These are phyloP conservation scores for Gaultheria prostrata DNA, from an alignment of 148 eudicot species.

Conservation along the genomic window DNA sequence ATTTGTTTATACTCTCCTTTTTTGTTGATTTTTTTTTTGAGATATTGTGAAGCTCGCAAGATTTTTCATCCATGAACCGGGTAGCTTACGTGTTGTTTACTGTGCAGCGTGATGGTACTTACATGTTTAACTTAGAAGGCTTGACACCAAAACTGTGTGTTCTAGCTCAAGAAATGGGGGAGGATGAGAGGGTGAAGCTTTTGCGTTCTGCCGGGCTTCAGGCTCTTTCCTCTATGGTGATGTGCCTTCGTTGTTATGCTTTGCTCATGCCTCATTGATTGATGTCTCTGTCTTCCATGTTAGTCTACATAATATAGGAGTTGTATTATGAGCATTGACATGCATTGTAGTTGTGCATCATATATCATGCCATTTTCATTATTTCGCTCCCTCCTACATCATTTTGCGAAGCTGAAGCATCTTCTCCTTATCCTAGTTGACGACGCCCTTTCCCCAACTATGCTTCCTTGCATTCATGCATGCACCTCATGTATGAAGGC, in stretches of 20 bases:
- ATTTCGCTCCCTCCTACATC: not conserved
- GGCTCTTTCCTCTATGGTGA: constrained; percentile 78
- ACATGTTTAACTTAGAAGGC: constrained; percentile 71
- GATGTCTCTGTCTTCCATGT: not conserved
- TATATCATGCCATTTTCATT: not conserved
- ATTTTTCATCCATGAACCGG: not conserved
- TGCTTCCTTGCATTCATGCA: not conserved
- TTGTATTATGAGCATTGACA: not conserved
- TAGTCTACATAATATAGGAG: not conserved
- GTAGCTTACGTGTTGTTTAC: constrained; percentile 2
- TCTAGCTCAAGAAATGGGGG: constrained; percentile 77
- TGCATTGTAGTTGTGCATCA: constrained; percentile 1
- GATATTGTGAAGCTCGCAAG: not conserved
- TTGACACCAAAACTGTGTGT: constrained; percentile 73
- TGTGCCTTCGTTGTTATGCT: constrained; percentile 8
- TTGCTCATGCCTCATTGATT: not conserved
- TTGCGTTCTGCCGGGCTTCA: constrained; percentile 74
- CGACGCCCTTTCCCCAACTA: not conserved
- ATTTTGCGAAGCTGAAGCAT: not conserved
- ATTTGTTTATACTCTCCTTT: constrained; percentile 4
- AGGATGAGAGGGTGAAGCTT: constrained; percentile 50
- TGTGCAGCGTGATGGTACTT: constrained; percentile 74
- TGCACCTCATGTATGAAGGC: not conserved
- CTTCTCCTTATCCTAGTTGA: constrained; percentile 7
- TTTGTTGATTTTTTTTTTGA: not conserved